These are phyloP conservation scores for Pilatotrama ljubarskyi DNA, from an alignment of 768 basidiomycete species.

Conservation along the genomic window DNA sequence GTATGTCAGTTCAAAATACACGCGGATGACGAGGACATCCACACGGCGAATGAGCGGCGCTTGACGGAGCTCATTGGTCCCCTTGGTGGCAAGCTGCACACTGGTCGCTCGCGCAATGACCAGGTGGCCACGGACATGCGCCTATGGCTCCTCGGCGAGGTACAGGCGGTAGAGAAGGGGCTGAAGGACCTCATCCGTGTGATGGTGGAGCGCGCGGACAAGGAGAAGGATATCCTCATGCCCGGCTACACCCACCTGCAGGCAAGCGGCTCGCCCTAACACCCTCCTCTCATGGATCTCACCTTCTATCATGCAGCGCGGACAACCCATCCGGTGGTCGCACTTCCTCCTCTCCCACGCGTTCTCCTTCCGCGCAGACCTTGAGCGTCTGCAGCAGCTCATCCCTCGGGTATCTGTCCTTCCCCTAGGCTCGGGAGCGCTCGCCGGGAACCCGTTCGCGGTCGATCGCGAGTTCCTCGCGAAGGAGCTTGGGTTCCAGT, in stretches of 20 bases:
- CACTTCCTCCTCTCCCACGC: conserved; percentile 95
- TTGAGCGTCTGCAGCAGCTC: conserved; percentile 80
- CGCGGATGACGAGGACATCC: conserved; percentile 97
- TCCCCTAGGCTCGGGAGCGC: conserved; percentile 90
- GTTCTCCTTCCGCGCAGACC: conserved; percentile 88
- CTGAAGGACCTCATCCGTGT: conserved; percentile 82
- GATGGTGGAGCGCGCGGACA: conserved; percentile 90
- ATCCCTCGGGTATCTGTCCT: conserved; percentile 90
- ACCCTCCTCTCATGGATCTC: not conserved
- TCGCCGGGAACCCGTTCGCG: conserved; percentile 95
- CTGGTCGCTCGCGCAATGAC: conserved; percentile 95
- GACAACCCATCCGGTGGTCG: conserved; percentile 98
- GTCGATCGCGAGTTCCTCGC: conserved; percentile 94
- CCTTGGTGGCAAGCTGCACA: conserved; percentile 94
- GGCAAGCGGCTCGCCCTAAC: conserved; percentile 44
- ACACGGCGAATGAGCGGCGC: conserved; percentile 96
- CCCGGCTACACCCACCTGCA: conserved; percentile 99
- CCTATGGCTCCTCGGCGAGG: conserved; percentile 87
- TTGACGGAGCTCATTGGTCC: conserved; percentile 91
- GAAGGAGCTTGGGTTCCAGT: conserved; percentile 83
- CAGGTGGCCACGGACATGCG: conserved; percentile 99
- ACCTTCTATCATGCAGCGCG: conserved; percentile 58
- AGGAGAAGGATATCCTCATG: conserved; percentile 86
- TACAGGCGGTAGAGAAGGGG: conserved; percentile 60
- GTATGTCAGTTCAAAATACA: conserved; percentile 64